Evolutionary conservation across 305 asterid species (phyloP).

Genomic region (Fraxinus paxiana): DNA sequence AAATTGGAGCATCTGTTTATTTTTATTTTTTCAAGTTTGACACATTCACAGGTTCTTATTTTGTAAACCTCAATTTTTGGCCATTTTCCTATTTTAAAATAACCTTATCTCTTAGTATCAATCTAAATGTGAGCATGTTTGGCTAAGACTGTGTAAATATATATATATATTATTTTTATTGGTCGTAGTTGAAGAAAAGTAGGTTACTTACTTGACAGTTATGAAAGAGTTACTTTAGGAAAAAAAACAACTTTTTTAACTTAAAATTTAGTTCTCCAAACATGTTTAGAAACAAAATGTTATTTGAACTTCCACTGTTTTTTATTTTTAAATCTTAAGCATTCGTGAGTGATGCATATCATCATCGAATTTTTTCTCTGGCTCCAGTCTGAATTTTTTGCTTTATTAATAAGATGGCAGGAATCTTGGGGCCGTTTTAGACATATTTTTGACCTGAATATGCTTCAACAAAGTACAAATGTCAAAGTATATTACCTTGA

Average conservation of each 20-base stretch:
- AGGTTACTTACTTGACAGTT: neutral
- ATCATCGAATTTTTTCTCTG: conserved; percentile 9
- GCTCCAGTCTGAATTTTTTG: conserved; percentile 1
- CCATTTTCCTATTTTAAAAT: neutral
- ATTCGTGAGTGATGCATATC: conserved; percentile 9
- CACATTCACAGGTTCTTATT: neutral
- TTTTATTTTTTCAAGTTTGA: neutral
- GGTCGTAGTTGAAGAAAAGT: neutral
- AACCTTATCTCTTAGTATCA: neutral
- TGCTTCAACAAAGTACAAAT: conserved; percentile 52
- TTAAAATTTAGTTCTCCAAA: neutral
- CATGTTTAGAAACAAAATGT: neutral
- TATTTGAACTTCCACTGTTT: neutral
- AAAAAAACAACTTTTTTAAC: neutral
- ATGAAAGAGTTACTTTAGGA: neutral
- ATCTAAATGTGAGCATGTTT: neutral
- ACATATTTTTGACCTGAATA: conserved; percentile 75
- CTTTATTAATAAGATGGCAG: conserved; percentile 58
- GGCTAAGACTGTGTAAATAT: neutral
- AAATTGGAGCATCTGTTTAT: neutral
- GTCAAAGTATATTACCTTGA: conserved; percentile 54
- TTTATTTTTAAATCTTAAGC: neutral
- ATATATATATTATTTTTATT: neutral
- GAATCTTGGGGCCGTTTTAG: conserved; percentile 80
- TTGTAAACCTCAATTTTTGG: neutral